phyloP scores from a whole-genome alignment of 2,329 filamentous ascomycete genomes.

The Diaporthe sp. region DNA sequence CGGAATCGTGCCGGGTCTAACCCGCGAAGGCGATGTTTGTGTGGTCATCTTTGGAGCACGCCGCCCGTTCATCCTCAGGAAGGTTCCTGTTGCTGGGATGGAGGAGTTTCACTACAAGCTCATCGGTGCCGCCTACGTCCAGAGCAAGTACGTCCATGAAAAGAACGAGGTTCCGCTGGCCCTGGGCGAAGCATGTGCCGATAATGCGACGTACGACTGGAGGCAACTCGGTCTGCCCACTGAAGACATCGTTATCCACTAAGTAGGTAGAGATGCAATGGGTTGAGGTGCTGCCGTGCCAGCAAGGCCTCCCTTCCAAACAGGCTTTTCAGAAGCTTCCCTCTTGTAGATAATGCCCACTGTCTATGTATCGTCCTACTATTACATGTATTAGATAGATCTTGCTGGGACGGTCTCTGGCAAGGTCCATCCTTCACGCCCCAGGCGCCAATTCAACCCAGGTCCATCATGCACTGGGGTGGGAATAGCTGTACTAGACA shows the following conservation, averaged over 20 bases:
- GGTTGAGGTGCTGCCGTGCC: neutral
- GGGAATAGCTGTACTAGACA: too few relatives aligned
- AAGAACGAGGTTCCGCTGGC: neutral
- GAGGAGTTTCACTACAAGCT: constrained; percentile 52
- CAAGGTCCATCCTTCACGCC: too few relatives aligned
- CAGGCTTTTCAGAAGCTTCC: too few relatives aligned
- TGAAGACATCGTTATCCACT: neutral
- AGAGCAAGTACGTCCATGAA: neutral
- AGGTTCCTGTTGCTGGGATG: constrained; percentile 5
- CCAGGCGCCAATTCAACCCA: too few relatives aligned
- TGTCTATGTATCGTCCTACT: too few relatives aligned
- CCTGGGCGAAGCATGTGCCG: neutral
- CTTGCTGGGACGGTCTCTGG: too few relatives aligned
- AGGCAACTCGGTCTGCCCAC: neutral
- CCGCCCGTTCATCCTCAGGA: constrained; percentile 24
- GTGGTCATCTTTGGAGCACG: constrained; percentile 17
- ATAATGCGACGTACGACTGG: neutral
- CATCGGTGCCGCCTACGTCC: constrained; percentile 44
- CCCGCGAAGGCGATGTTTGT: constrained; percentile 20
- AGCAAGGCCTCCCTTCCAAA: neutral
- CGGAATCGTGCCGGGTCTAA: constrained; percentile 41
- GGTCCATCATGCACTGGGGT: too few relatives aligned
- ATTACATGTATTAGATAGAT: too few relatives aligned
- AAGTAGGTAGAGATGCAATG: neutral
- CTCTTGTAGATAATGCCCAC: too few relatives aligned